Conservation (phyloP, 2,329 filamentous ascomycete genomes). For the Knufia fluminis region DNA sequence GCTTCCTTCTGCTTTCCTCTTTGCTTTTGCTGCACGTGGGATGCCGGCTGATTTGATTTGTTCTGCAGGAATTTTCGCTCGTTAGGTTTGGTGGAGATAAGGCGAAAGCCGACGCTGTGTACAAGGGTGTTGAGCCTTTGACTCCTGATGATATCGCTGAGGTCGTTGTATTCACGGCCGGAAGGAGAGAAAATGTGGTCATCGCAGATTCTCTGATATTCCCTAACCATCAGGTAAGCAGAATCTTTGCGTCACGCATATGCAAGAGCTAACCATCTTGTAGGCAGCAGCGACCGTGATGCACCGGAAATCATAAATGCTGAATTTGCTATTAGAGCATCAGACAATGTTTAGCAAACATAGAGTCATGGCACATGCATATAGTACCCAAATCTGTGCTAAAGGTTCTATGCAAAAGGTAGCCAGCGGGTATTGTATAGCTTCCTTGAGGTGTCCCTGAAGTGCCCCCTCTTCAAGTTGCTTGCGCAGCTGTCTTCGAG, state of each 20-base stretch:
- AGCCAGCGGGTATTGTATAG: no score
- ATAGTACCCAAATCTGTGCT: background rate
- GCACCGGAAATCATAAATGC: conserved; percentile 15
- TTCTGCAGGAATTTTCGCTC: conserved; percentile 65
- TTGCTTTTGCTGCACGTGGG: conserved; percentile 6
- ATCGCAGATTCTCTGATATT: conserved; percentile 79
- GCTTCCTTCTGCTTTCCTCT: background rate
- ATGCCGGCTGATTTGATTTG: conserved; percentile 4
- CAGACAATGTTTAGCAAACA: background rate
- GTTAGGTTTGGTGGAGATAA: conserved; percentile 85
- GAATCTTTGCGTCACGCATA: background rate
- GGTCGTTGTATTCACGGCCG: conserved; percentile 75
- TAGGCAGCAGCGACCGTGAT: conserved; percentile 17
- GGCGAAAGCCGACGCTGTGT: conserved; percentile 74
- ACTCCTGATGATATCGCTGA: conserved; percentile 89
- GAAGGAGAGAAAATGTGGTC: conserved; percentile 80
- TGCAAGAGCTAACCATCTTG: background rate
- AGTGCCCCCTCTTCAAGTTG: background rate
- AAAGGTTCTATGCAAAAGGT: conserved; percentile 2
- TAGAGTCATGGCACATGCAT: background rate
- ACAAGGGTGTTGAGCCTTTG: conserved; percentile 66
- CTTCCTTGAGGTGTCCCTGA: background rate
- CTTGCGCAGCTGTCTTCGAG: conserved; percentile 3
- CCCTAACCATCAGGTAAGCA: conserved; percentile 77
- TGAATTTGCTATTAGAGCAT: background rate